phyloP scores from a whole-genome alignment of 2,329 filamentous ascomycete genomes.

The Penicillium occitanis region DNA sequence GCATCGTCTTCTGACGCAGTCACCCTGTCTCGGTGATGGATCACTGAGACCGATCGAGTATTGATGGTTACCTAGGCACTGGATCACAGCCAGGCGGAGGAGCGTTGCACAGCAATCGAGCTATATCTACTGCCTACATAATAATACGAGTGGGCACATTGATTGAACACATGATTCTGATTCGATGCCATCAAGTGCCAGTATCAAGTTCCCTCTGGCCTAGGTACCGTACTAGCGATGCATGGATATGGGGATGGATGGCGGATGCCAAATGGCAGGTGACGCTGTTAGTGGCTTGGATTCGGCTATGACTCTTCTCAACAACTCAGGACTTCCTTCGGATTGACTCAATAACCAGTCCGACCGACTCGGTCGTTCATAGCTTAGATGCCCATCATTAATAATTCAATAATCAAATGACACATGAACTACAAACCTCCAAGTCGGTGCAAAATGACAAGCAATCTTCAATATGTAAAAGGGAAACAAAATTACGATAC shows the following conservation, averaged over 20 bases:
- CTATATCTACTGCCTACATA: not conserved
- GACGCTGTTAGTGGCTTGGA: conserved; percentile 10
- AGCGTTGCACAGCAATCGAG: conserved; percentile 14
- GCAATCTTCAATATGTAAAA: not conserved
- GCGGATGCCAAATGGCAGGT: conserved; percentile 6
- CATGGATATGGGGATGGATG: conserved; percentile 7
- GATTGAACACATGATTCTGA: conserved; percentile 5
- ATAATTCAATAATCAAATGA: not conserved
- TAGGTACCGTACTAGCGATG: not conserved
- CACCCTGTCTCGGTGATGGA: not conserved
- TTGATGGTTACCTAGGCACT: not conserved
- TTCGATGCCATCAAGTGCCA: not conserved
- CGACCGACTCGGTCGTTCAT: not conserved
- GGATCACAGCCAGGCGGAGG: not conserved
- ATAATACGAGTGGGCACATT: not conserved
- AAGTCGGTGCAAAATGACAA: not conserved
- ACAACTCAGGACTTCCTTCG: not conserved
- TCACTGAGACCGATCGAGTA: conserved; percentile 6
- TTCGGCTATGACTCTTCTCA: conserved; percentile 3
- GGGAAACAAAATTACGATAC: not conserved
- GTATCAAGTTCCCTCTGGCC: not conserved
- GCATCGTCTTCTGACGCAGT: not conserved
- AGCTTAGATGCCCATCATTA: no score
- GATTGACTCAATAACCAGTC: not conserved
- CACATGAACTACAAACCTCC: not conserved